Evolutionary conservation across 2,329 filamentous ascomycete species (phyloP).

Genomic region (Atkinsonella hypoxylon): DNA sequence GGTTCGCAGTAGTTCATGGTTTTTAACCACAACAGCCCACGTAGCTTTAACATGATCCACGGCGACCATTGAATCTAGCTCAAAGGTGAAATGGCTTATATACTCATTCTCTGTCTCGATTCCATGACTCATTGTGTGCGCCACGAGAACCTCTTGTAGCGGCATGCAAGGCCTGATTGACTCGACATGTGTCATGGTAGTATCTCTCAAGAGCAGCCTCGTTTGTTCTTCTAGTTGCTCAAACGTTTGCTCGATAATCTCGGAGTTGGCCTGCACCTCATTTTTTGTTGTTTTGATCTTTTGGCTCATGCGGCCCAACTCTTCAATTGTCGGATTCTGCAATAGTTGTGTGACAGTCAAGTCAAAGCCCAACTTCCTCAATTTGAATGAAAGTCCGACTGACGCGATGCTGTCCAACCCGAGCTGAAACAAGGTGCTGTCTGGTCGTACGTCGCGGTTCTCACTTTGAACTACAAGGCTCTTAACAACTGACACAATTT

Average conservation of each 20-base stretch:
- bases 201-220: not conserved
- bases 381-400: constrained; percentile 22
- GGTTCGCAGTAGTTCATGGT: constrained; percentile 21
- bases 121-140: constrained; percentile 19
- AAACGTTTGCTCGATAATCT: not conserved
- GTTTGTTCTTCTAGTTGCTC: not conserved
- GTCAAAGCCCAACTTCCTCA: constrained; percentile 21
- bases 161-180: constrained; percentile 10
- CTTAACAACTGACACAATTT: not conserved
- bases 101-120: constrained; percentile 17
- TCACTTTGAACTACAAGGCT: not conserved
- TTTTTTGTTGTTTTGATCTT: not conserved
- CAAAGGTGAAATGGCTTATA: constrained; percentile 21
- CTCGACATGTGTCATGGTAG: not conserved
- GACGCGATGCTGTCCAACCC: constrained; percentile 25
- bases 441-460: not conserved
- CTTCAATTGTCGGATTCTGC: constrained; percentile 20
- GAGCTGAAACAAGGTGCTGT: constrained; percentile 19
- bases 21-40: constrained; percentile 13
- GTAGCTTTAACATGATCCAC: constrained; percentile 10
- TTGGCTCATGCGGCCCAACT: constrained; percentile 14
- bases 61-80: constrained; percentile 13
- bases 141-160: constrained; percentile 15
- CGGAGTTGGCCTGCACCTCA: not conserved
- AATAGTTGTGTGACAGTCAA: constrained; percentile 22